Base-by-base conservation (phyloP, 2,329 filamentous ascomycete genomes). In the Aspergillus thermomutatus region DNA sequence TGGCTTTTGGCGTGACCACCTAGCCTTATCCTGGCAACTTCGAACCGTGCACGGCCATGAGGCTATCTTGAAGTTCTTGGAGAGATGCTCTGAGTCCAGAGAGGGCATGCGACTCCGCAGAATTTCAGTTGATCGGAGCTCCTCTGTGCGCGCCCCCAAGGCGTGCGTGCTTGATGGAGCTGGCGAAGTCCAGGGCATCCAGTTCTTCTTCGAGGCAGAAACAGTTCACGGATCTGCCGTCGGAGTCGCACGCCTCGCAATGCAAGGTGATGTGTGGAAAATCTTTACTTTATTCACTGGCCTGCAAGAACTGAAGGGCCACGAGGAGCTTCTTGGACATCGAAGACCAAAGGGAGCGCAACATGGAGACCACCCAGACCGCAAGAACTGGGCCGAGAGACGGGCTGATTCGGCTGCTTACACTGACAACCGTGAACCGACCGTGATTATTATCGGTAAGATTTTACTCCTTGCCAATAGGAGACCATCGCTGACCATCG, bases 281-380 rank as follows among this genome's bases (percentile, higher is more conserved):
- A 81, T 84, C 0, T 87, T 83, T 60, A 86, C 84, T 1, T 64
- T 90, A 0, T 89, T 84, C 64, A 89, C 87, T 0, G 76, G 78
- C 0, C 72, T 90, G 5, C 66, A 78, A 1, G 79, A 82, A 37
- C 61, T 90, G 4, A 80, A 75, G 4, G 83, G 80, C 0, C 72
- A 80, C 51, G 81, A 85, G 57, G 84, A 89, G 67, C 59, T 63
- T 0, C 66, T 77, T 1, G 75, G 79, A 1, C 65, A 64, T 1
- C 77, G 75, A 3, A 76, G 87, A 27, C 79, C 83, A 0, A 74
- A 74, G 19, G 87, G 87, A 0, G 84, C 80, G 4, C 72, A 80
- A 43, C 83, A 87, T 63, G 84, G 83, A 0, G 78, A 74, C 3
- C 76, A 79, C 53, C 69, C 72, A 0, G 80, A 77, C 1, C 72